Evolutionary conservation across 495 filamentous ascomycete genomes (phyloP).

Genomic region (Talaromyces proteolyticus): DNA sequence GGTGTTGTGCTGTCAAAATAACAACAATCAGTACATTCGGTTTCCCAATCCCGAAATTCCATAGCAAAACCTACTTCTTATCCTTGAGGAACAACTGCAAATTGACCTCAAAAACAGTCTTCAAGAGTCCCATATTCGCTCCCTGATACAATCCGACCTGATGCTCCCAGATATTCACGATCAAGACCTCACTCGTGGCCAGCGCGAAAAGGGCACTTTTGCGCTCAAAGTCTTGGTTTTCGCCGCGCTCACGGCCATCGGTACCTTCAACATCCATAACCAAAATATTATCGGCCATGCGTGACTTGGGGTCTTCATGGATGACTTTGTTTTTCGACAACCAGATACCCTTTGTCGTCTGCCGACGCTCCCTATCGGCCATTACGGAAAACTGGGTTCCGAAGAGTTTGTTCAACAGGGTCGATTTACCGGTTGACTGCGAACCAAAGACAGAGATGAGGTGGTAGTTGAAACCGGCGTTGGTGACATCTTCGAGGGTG

Average conservation of each 20-base stretch:
- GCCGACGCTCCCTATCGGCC: constrained; percentile 81
- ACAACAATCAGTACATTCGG: constrained; percentile 16
- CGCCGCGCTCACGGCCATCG: constrained; percentile 90
- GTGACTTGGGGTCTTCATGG: constrained; percentile 24
- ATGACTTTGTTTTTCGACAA: constrained; percentile 87
- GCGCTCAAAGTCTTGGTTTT: constrained; percentile 98
- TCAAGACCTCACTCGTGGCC: constrained; percentile 95
- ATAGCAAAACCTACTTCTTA: constrained; percentile 58
- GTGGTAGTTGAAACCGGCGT: constrained; percentile 96
- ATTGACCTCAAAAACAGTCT: constrained; percentile 99
- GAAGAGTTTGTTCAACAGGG: constrained; percentile 91
- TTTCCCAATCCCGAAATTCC: background rate
- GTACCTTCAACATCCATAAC: constrained; percentile 99
- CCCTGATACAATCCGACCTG: constrained; percentile 97
- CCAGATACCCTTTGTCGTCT: constrained; percentile 99
- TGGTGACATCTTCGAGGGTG: constrained; percentile 66
- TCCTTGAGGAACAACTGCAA: constrained; percentile 94
- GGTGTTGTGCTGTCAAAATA: constrained; percentile 64
- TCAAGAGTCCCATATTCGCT: constrained; percentile 95
- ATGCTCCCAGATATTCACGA: constrained; percentile 99
- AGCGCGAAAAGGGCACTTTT: constrained; percentile 96
- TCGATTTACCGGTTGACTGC: constrained; percentile 97
- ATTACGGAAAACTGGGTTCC: constrained; percentile 95
- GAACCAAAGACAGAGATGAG: constrained; percentile 98
- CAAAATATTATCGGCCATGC: constrained; percentile 94